Evolutionary conservation across 2,329 filamentous ascomycete species (phyloP).

Genomic region (Curvularia spicifera): DNA sequence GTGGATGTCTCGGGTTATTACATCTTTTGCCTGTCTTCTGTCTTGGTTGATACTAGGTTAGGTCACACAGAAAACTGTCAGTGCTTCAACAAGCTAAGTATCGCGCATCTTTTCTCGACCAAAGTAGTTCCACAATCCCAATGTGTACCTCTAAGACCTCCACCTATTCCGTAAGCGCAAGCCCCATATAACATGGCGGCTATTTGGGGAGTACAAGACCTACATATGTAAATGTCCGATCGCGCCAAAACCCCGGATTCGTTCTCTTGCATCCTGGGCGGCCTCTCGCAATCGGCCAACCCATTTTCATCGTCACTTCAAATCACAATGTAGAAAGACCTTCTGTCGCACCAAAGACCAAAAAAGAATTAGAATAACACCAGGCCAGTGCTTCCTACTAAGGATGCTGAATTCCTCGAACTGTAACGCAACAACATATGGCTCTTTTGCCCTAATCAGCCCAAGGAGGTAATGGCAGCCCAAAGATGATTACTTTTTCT

Average conservation of each 20-base stretch:
- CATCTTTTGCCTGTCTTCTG: not conserved
- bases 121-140: not conserved
- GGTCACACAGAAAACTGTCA: not conserved
- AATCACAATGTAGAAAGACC: not conserved
- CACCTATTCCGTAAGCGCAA: not conserved
- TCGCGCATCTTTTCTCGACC: not conserved
- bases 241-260: not conserved
- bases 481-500: not conserved
- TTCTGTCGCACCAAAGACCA: not conserved
- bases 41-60: not conserved
- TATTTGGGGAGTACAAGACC: not conserved
- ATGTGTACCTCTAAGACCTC: not conserved
- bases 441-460: too few species aligned
- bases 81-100: not conserved
- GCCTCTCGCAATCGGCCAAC: not conserved
- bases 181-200: not conserved
- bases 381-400: not conserved
- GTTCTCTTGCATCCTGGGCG: not conserved
- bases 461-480: not conserved
- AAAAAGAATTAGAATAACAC: not conserved
- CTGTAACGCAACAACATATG: not conserved
- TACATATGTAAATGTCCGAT: not conserved
- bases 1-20: not conserved
- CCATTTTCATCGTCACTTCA: not conserved
- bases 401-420: not conserved